Base-by-base conservation (phyloP, 345 rosid genomes). In the Cardamine chenopodiifolia region DNA sequence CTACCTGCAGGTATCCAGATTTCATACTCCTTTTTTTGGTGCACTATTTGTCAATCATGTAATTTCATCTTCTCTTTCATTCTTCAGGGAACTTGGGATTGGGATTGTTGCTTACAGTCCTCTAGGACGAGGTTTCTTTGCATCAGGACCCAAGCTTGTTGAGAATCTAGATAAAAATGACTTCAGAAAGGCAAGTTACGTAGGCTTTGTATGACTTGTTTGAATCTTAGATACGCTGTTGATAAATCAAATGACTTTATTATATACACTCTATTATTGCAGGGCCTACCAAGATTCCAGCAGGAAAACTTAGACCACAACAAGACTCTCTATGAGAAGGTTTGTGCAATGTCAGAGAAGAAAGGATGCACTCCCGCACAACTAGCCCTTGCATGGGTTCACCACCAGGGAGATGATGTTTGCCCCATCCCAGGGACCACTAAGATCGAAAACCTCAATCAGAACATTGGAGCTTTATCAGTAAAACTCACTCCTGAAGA, bases 71-170 rank as follows among this genome's bases (percentile, higher is more conserved):
- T 29, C 17, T 0, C 44, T 47, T 10, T 45, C 54, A 45, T 64
- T 81, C 31, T 32, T 37, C 67, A 82, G 91, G 80, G 89, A 89
- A 71, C 91, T 89, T 32, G 90, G 94, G 47, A 89, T 85, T 28
- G 89, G 89, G 35, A 86, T 89, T 76, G 91, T 86, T 62, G 85
- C 85, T 1, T 89, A 87, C 73, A 83, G 94, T 75, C 89, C 91
- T 64, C 75, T 87, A 2, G 91, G 89, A 49, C 77, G 83, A 11
- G 93, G 90, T 15, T 88, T 88, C 82, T 53, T 88, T 14, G 81
- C 88, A 7, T 35, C 68, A 1, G 89, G 93, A 48, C 62, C 90
- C 49, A 83, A 85, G 60, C 1, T 89, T 23, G 15, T 75, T 56
- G 88, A 83, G 45, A 77, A 37, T 39, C 10, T 89, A 0, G 15